Evolutionary conservation across 768 basidiomycete genomes (phyloP).

Genomic region (Naganishia randhawae): DNA sequence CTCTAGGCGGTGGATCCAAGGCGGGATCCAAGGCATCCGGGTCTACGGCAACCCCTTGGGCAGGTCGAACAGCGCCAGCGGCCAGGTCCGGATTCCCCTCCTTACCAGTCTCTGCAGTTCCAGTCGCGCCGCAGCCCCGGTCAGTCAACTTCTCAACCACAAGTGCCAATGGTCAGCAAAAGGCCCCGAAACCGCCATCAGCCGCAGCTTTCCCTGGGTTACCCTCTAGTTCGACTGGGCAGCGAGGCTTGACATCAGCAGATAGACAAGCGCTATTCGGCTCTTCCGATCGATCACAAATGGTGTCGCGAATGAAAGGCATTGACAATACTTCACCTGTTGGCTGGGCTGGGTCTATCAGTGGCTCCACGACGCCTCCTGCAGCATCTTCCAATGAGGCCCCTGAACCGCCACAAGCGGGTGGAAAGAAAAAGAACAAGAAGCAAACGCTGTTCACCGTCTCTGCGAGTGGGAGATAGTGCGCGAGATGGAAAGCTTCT

Average conservation of each 20-base stretch:
- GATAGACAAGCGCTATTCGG: constrained; percentile 30
- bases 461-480: constrained; percentile 20
- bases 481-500: no score
- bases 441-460: constrained; percentile 48
- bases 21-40: constrained; percentile 13
- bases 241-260: constrained; percentile 21
- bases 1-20: constrained; percentile 30
- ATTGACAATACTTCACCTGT: not conserved
- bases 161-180: constrained; percentile 23
- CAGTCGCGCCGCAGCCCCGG: constrained; percentile 38
- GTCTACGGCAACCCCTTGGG: constrained; percentile 40
- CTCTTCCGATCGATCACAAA: not conserved
- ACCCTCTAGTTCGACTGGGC: constrained; percentile 26
- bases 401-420: constrained; percentile 19
- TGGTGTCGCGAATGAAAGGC: constrained; percentile 5
- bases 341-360: constrained; percentile 3
- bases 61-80: constrained; percentile 34
- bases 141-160: constrained; percentile 42
- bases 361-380: not conserved
- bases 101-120: constrained; percentile 23
- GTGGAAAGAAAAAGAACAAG: constrained; percentile 48
- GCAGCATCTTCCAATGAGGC: not conserved
- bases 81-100: constrained; percentile 31
- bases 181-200: constrained; percentile 32
- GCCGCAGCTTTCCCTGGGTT: constrained; percentile 44